Evolutionary conservation across 1,284 basidiomycete species (phyloP).

Genomic region (Pseudozyma sp.): DNA sequence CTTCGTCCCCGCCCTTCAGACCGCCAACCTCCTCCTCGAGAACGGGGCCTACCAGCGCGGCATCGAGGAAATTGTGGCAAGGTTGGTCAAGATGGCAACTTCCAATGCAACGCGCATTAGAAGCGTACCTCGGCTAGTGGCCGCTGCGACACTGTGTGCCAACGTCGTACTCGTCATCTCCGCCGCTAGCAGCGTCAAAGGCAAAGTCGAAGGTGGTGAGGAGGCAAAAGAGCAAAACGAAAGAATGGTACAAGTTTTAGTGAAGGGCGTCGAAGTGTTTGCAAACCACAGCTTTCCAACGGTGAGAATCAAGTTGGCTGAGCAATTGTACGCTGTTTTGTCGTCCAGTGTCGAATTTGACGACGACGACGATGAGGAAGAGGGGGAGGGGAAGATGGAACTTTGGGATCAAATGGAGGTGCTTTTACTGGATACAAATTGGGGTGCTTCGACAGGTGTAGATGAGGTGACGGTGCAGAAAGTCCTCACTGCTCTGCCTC

Average conservation of each 20-base stretch:
- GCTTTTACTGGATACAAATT: slow-evolving; percentile 37
- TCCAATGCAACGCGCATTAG: slow-evolving; percentile 26
- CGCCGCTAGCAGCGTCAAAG: not conserved
- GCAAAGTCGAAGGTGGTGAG: not conserved
- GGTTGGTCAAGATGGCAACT: slow-evolving; percentile 24
- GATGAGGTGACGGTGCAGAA: not conserved
- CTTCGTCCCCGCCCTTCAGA: slow-evolving; percentile 47
- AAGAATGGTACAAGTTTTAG: slow-evolving; percentile 3
- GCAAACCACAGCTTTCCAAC: slow-evolving; percentile 24
- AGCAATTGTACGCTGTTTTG: slow-evolving; percentile 46
- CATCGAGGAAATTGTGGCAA: not conserved
- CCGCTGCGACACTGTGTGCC: slow-evolving; percentile 20
- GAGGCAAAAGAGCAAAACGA: no score
- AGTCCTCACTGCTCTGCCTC: slow-evolving; percentile 5
- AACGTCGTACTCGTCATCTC: slow-evolving; percentile 18
- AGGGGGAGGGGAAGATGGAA: slow-evolving; percentile 15
- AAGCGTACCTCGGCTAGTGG: slow-evolving; percentile 16
- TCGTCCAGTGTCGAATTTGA: slow-evolving; percentile 9
- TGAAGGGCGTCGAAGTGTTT: slow-evolving; percentile 8
- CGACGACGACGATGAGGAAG: slow-evolving; percentile 16
- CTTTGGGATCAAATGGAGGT: slow-evolving; percentile 21
- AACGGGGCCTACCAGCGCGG: slow-evolving; percentile 12
- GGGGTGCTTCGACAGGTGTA: slow-evolving; percentile 4
- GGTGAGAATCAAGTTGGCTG: slow-evolving; percentile 19
- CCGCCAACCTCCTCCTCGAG: slow-evolving; percentile 52